Percentiles rank a stretch among this genome's conserved stretches.
Conservation (phyloP, 2,329 filamentous ascomycete species). For the Peltaster fructicola region DNA sequence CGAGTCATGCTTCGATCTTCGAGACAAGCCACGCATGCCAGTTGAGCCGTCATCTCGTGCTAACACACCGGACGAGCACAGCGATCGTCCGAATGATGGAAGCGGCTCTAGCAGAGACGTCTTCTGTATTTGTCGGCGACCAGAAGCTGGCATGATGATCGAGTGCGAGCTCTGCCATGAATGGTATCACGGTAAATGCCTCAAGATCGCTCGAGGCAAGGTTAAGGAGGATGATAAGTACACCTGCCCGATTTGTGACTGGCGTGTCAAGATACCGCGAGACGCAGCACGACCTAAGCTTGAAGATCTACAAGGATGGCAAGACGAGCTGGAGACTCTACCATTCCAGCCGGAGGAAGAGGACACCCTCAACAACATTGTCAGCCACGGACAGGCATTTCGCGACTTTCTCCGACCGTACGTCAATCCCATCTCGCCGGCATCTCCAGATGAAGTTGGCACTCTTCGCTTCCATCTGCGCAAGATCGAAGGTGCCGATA, state of each 20-base stretch:
- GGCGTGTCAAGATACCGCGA: conserved; percentile 87
- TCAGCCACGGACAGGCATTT: conserved; percentile 70
- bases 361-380: conserved; percentile 66
- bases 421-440: conserved; percentile 57
- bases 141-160: conserved; percentile 98
- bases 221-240: conserved; percentile 98
- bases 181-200: conserved; percentile 97
- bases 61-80: conserved; percentile 36
- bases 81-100: conserved; percentile 27
- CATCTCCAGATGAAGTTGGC: conserved; percentile 69
- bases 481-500: conserved; percentile 93
- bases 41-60: conserved; percentile 85
- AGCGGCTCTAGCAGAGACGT: conserved; percentile 50
- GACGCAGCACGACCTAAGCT: conserved; percentile 91
- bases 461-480: conserved; percentile 88
- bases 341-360: conserved; percentile 97
- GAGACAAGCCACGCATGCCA: conserved; percentile 73
- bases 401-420: conserved; percentile 64
- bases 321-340: conserved; percentile 53
- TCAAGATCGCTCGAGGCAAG: conserved; percentile 94
- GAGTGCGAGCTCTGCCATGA: conserved; percentile 97
- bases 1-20: conserved; percentile 74
- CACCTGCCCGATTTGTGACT: conserved; percentile 95
- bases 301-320: conserved; percentile 70
- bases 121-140: conserved; percentile 87